These are phyloP conservation scores for Eucalyptus pauciflora DNA, from an alignment of 345 rosid genomes.

Conservation along the genomic window DNA sequence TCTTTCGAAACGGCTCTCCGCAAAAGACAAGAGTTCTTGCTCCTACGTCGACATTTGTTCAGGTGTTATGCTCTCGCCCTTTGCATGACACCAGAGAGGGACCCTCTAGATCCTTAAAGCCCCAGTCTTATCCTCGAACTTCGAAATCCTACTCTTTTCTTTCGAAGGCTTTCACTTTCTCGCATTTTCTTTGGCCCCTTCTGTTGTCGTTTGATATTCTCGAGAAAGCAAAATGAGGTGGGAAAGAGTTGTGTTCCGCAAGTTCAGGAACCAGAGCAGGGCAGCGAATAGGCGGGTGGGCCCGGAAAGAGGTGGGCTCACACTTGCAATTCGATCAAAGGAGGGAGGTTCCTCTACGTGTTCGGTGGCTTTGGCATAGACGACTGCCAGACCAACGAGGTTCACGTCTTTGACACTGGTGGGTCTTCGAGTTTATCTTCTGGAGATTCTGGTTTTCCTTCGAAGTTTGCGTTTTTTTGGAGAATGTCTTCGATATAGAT, in stretches of 20 bases:
- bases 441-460: too few species aligned
- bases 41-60: neutral
- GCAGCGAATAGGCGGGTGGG: conserved; percentile 14
- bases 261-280: conserved; percentile 15
- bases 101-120: neutral
- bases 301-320: conserved; percentile 80
- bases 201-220: neutral
- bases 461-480: too few species aligned
- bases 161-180: neutral
- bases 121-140: neutral
- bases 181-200: neutral
- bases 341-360: conserved; percentile 77
- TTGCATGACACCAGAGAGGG: neutral
- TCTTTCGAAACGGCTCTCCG: neutral
- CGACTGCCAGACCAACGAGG: conserved; percentile 92
- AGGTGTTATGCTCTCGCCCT: neutral
- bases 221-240: conserved; percentile 42
- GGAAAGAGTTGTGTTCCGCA: conserved; percentile 41
- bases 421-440: too few species aligned
- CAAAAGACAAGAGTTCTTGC: neutral
- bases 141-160: neutral
- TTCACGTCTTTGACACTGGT: conserved; percentile 10
- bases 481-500: too few species aligned
- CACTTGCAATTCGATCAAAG: conserved; percentile 11
- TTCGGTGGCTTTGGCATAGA: conserved; percentile 88